These are phyloP conservation scores for Aspergillus sp. DNA, from an alignment of 2,329 filamentous ascomycete species.

Conservation along the genomic window DNA sequence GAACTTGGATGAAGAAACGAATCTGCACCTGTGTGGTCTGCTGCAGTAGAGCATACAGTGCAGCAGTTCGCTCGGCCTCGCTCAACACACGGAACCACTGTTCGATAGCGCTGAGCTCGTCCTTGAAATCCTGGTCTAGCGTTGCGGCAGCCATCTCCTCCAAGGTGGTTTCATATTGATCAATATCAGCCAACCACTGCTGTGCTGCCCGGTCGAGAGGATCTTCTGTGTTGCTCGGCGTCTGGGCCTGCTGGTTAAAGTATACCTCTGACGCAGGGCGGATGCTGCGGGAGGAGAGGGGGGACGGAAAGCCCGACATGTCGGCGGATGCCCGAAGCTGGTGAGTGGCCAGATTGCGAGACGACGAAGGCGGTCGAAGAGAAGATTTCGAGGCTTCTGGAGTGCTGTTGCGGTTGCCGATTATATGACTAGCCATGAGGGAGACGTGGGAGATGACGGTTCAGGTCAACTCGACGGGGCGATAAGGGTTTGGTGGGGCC, in stretches of 20 bases:
- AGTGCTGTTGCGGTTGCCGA: slow-evolving; percentile 93
- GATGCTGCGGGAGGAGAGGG: slow-evolving; percentile 72
- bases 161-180: slow-evolving; percentile 97
- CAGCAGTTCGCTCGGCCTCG: slow-evolving; percentile 93
- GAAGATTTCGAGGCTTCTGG: slow-evolving; percentile 83
- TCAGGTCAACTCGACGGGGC: slow-evolving; percentile 5
- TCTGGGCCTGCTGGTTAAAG: slow-evolving; percentile 74
- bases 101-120: slow-evolving; percentile 97
- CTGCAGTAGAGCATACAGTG: slow-evolving; percentile 90
- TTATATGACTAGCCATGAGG: slow-evolving; percentile 62
- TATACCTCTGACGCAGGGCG: slow-evolving; percentile 91
- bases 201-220: slow-evolving; percentile 90
- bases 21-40: slow-evolving; percentile 99
- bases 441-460: slow-evolving; percentile 16
- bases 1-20: slow-evolving; percentile 96
- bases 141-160: slow-evolving; percentile 99
- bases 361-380: slow-evolving; percentile 80
- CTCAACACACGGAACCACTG: slow-evolving; percentile 99
- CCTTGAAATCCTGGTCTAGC: slow-evolving; percentile 99
- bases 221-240: slow-evolving; percentile 72
- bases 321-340: slow-evolving; percentile 94
- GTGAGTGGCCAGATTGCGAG: slow-evolving; percentile 74
- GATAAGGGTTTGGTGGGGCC: slow-evolving; percentile 8
- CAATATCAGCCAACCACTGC: slow-evolving; percentile 98
- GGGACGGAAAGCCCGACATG: slow-evolving; percentile 80